phyloP scores from a whole-genome alignment of 208 protist genomes.

The Leishmania mexicana region DNA sequence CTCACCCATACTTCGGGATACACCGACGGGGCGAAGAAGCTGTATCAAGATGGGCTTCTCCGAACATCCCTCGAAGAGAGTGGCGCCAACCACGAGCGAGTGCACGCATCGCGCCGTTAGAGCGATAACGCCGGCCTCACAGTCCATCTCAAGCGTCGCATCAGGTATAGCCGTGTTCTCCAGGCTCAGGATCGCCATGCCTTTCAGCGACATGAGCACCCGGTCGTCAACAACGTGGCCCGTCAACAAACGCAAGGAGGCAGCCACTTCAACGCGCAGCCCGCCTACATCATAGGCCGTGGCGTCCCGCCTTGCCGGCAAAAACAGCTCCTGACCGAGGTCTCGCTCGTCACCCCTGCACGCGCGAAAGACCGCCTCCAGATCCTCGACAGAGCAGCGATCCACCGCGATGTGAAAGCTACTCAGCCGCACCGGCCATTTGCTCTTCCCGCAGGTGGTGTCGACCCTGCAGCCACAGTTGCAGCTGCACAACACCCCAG shows the following conservation, averaged over 20 bases:
- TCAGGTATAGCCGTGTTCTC: slow-evolving; percentile 29
- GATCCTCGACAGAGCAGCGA: slow-evolving; percentile 5
- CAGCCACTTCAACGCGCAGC: slow-evolving; percentile 16
- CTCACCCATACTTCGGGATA: neutral
- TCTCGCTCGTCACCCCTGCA: slow-evolving; percentile 4
- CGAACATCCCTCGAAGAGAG: slow-evolving; percentile 15
- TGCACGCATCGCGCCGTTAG: slow-evolving; percentile 16
- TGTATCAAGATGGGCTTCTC: slow-evolving; percentile 17
- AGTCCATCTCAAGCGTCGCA: slow-evolving; percentile 19
- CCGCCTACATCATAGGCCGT: slow-evolving; percentile 10
- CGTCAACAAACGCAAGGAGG: slow-evolving; percentile 1
- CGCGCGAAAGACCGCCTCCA: slow-evolving; percentile 12
- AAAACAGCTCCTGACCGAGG: neutral
- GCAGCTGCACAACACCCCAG: slow-evolving; percentile 9
- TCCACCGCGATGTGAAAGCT: slow-evolving; percentile 16
- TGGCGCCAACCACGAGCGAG: slow-evolving; percentile 10
- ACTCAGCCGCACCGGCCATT: slow-evolving; percentile 7
- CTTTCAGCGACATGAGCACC: slow-evolving; percentile 7
- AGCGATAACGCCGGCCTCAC: neutral
- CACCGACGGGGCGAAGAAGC: neutral
- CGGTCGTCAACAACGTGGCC: neutral
- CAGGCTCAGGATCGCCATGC: slow-evolving; percentile 14
- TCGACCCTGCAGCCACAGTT: slow-evolving; percentile 21
- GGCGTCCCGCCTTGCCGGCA: no score
- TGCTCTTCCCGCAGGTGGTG: neutral